Evolutionary conservation across 169 alveolate genomes (phyloP).

Genomic region (Neospora caninum): DNA sequence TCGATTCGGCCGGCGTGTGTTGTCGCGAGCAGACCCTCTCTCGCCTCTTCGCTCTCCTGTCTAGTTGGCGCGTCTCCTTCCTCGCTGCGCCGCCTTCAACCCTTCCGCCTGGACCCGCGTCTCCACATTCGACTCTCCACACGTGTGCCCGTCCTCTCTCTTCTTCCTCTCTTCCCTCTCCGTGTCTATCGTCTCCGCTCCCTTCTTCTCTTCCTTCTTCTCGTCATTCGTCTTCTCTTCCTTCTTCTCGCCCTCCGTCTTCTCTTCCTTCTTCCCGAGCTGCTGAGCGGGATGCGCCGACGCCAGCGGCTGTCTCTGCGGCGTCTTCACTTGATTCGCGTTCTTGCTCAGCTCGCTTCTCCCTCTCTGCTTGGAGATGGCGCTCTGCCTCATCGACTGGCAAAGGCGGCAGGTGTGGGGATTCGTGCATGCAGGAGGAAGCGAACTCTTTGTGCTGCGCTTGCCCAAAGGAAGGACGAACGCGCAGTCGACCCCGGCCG

Average conservation of each 20-base stretch:
- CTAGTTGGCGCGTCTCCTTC: not conserved
- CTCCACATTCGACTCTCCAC: too few relatives aligned
- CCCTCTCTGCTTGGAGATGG: not conserved
- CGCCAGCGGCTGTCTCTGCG: not conserved
- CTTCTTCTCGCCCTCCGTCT: not conserved
- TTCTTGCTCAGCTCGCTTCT: not conserved
- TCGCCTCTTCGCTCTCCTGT: not conserved
- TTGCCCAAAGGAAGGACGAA: too few relatives aligned
- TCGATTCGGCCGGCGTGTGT: constrained; percentile 31
- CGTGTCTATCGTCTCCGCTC: not conserved
- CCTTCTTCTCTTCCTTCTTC: not conserved
- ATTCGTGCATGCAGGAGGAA: too few relatives aligned
- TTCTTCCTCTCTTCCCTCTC: not conserved
- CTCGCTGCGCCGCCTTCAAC: not conserved
- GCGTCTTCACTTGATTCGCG: not conserved
- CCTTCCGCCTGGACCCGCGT: too few relatives aligned
- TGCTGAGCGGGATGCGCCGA: too few relatives aligned
- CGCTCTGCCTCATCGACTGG: not conserved
- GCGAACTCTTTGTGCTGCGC: too few relatives aligned
- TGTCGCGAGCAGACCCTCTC: not conserved
- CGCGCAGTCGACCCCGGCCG: too few relatives aligned
- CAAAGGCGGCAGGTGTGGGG: too few relatives aligned
- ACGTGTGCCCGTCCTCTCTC: not conserved
- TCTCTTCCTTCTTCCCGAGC: too few relatives aligned
- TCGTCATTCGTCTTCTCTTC: not conserved